Percentiles rank a stretch among this genome's conserved stretches.
These are phyloP conservation scores for Emiliania huxleyi DNA, from an alignment of 78 protist genomes.

Conservation along the genomic window DNA sequence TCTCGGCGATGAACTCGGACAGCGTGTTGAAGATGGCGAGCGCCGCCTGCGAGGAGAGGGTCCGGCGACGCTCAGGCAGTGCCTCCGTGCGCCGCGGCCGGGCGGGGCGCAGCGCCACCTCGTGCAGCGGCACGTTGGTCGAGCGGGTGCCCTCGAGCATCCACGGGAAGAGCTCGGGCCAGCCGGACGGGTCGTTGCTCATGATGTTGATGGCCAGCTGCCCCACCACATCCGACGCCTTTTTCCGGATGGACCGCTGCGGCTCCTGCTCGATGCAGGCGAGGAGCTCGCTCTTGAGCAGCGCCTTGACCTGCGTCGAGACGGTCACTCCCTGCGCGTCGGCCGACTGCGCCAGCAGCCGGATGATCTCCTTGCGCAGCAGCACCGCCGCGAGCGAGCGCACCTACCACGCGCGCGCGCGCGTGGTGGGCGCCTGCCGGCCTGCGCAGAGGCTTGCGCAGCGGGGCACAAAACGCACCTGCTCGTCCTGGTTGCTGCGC, in stretches of 20 bases:
- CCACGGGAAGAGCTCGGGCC: slow-evolving; percentile 18
- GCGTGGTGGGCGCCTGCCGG: background rate
- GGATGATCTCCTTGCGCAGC: background rate
- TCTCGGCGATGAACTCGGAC: background rate
- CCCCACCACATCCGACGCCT: background rate
- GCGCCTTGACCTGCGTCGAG: background rate
- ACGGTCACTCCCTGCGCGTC: background rate
- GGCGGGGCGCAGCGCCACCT: no score
- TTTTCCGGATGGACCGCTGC: background rate
- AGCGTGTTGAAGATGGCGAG: background rate
- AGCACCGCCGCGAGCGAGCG: slow-evolving; percentile 3
- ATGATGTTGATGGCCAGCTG: background rate
- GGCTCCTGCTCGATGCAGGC: background rate
- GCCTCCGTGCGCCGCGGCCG: no score
- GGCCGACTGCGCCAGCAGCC: background rate
- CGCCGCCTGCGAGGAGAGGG: no score
- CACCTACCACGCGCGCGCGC: background rate
- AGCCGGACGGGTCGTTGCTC: background rate
- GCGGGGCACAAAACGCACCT: no score
- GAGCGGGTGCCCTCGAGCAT: background rate
- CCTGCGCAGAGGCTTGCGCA: background rate
- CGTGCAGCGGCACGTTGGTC: background rate
- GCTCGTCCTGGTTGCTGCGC: background rate
- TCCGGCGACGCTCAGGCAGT: no score
- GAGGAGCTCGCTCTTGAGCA: background rate